These are phyloP conservation scores for Hypoxylon sp. DNA, from an alignment of 2,329 filamentous ascomycete genomes.

Conservation along the genomic window DNA sequence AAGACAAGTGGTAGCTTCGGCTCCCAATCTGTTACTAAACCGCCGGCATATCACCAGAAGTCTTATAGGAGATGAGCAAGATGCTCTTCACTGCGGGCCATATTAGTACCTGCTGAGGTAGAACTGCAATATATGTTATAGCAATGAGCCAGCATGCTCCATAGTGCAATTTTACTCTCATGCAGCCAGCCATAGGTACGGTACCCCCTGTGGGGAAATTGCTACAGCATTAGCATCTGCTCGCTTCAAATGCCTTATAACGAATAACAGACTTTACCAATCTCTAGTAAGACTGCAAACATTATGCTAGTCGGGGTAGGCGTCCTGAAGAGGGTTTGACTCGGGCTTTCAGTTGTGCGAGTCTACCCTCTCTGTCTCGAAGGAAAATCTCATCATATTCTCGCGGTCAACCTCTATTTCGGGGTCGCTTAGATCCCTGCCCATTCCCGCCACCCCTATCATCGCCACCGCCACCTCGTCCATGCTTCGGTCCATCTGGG, in stretches of 20 bases:
- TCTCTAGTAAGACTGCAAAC: conserved; percentile 3
- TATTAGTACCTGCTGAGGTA: conserved; percentile 6
- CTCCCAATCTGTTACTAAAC: background rate
- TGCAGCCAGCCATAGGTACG: background rate
- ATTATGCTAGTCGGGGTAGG: background rate
- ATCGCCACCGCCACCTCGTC: conserved; percentile 13
- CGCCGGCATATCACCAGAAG: background rate
- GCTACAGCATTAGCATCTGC: background rate
- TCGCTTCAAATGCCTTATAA: background rate
- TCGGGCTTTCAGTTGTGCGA: background rate
- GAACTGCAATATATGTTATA: background rate
- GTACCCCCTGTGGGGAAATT: background rate
- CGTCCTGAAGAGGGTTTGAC: background rate
- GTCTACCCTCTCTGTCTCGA: background rate
- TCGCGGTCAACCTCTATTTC: background rate
- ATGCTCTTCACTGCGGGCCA: background rate
- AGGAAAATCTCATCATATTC: background rate
- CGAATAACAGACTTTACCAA: conserved; percentile 2
- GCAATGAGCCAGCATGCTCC: background rate
- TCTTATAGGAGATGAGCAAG: background rate
- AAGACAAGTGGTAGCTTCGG: too few species aligned
- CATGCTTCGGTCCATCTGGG: conserved; percentile 53
- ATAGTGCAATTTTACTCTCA: conserved; percentile 1
- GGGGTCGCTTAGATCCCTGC: conserved; percentile 24
- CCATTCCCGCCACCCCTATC: background rate